These are phyloP conservation scores for Psidium friedrichsthalianum DNA, from an alignment of 345 rosid species.

Conservation along the genomic window DNA sequence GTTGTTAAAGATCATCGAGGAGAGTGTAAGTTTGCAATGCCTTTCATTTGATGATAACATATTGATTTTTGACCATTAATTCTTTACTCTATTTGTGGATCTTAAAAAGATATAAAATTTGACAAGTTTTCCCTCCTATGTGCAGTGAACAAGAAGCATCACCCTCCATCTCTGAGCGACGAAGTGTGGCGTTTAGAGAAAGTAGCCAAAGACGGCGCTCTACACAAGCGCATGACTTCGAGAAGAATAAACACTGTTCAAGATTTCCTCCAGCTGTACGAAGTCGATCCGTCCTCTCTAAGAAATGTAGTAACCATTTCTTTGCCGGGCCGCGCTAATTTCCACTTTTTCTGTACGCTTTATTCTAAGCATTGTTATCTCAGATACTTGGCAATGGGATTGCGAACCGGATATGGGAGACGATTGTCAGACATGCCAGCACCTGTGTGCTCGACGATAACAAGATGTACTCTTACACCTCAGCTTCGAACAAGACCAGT, in stretches of 20 bases:
- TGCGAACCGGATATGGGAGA: constrained; percentile 42
- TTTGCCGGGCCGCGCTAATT: background rate
- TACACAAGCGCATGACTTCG: constrained; percentile 12
- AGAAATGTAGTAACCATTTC: constrained; percentile 27
- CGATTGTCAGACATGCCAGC: constrained; percentile 49
- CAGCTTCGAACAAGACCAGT: constrained; percentile 6
- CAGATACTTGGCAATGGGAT: constrained; percentile 38
- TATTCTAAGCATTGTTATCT: background rate
- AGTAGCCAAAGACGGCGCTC: constrained; percentile 24
- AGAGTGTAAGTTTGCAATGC: constrained; percentile 15
- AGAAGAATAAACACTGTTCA: constrained; percentile 9
- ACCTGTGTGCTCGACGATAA: constrained; percentile 41
- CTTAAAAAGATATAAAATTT: background rate
- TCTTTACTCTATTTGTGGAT: background rate
- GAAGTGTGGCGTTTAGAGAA: constrained; percentile 33
- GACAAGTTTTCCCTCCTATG: background rate
- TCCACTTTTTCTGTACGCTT: background rate
- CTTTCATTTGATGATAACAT: background rate
- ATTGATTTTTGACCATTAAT: background rate
- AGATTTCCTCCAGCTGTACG: constrained; percentile 15
- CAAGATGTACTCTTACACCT: constrained; percentile 25
- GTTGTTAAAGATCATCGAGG: constrained; percentile 35
- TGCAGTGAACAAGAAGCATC: constrained; percentile 28
- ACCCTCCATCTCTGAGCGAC: constrained; percentile 23
- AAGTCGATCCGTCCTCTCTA: constrained; percentile 5